Percentiles rank a stretch among this genome's conserved stretches.
Conservation (phyloP, 2,329 filamentous ascomycete genomes). For the Alternaria sp. region DNA sequence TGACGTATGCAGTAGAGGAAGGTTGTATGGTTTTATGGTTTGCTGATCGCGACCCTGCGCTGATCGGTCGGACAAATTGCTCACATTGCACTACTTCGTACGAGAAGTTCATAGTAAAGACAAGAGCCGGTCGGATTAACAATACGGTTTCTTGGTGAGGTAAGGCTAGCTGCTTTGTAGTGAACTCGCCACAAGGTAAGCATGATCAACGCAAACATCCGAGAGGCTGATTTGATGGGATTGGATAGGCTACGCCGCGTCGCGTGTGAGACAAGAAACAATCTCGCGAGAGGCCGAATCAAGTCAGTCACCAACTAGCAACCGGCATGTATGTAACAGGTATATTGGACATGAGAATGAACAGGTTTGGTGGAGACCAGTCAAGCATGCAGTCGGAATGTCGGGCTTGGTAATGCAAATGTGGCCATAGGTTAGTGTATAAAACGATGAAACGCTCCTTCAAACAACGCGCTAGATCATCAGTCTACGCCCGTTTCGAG, state of each 20-base stretch:
- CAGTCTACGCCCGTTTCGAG: background rate
- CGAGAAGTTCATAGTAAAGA: background rate
- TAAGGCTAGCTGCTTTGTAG: background rate
- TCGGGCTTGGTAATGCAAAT: background rate
- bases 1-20: background rate
- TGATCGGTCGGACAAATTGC: conserved; percentile 9
- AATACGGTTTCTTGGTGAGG: background rate
- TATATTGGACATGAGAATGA: background rate
- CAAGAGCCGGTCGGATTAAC: background rate
- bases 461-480: conserved; percentile 6
- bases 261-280: conserved; percentile 20
- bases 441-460: conserved; percentile 4
- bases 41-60: conserved; percentile 13
- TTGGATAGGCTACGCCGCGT: conserved; percentile 23
- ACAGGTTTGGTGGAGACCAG: background rate
- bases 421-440: conserved; percentile 3
- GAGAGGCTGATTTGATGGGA: conserved; percentile 15
- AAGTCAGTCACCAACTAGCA: background rate
- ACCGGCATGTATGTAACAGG: background rate
- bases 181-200: conserved; percentile 29
- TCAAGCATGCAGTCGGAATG: background rate
- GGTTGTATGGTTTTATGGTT: background rate
- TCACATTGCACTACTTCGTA: too few relatives aligned
- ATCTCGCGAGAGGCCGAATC: background rate
- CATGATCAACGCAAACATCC: conserved; percentile 26